Base-by-base conservation (phyloP, 2,329 filamentous ascomycete genomes). In the Thelonectria blattea region DNA sequence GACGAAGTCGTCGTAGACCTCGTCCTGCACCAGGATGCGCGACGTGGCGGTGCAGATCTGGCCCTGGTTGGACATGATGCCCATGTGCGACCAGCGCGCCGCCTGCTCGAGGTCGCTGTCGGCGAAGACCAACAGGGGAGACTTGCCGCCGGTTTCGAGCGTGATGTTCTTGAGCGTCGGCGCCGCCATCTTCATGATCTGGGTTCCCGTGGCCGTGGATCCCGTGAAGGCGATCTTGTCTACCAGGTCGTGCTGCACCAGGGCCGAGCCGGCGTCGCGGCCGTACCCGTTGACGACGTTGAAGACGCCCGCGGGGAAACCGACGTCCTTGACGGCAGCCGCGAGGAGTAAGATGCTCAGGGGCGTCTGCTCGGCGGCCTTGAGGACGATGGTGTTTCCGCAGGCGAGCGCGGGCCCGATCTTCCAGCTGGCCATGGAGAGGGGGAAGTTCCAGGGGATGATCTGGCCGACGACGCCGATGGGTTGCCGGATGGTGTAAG, bases 391-490 rank as follows among this genome's bases (percentile, higher is more conserved):
- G 1, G 83, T 86, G 84, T 91, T 91, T 71, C 89, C 89, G 52
- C 85, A 85, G 60, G 88, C 87, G 66, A 92, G 80, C 50, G 89
- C 89, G 32, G 89, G 89, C 52, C 83, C 88, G 65, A 91, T 87
- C 85, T 94, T 94, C 91, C 91, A 94, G 55, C 84, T 84, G 74
- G 83, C 84, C 89, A 92, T 92, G 69, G 90, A 83, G 30, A 93
- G 80, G 5, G 90, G 91, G 80, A 91, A 93, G 81, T 93, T 93
- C 90, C 91, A 93, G 56, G 91, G 91, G 69, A 94, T 93, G 72
- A 93, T 93, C 76, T 94, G 91, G 69, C 88, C 91, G 73, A 91
- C 91, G 49, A 92, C 89, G 72, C 89, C 89, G 62, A 89, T 80
- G 7, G 70, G 70, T 52, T 72, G 68, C 14, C 70, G 67, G n/a